Conservation (phyloP, 1,284 basidiomycete species). For the Naganishia albida region DNA sequence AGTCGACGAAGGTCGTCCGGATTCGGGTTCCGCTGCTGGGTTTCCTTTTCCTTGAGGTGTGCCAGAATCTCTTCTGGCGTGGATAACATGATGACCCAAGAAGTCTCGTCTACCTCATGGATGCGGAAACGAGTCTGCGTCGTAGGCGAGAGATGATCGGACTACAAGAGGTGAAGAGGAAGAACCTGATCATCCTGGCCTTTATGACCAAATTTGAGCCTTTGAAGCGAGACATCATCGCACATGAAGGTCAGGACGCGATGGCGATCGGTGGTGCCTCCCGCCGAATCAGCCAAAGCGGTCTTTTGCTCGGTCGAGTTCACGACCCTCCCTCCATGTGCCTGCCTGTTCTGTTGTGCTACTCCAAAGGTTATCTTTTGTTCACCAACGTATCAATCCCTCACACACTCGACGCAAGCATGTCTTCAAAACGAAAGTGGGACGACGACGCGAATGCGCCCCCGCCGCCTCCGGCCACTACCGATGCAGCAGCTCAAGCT, state of each 20-base stretch:
- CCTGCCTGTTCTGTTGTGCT: background rate
- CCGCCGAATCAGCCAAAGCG: background rate
- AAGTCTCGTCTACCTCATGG: background rate
- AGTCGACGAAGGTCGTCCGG: slow-evolving; percentile 18
- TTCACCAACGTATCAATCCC: no score
- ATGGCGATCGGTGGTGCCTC: slow-evolving; percentile 15
- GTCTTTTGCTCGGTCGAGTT: slow-evolving; percentile 13
- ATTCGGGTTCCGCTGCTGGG: slow-evolving; percentile 16
- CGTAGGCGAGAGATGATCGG: no score
- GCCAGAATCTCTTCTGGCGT: slow-evolving; percentile 15
- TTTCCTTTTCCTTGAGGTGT: slow-evolving; percentile 22
- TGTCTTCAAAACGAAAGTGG: slow-evolving; percentile 65
- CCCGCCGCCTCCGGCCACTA: slow-evolving; percentile 58
- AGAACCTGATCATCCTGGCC: background rate
- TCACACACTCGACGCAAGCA: background rate
- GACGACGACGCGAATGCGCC: slow-evolving; percentile 63
- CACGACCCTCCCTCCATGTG: no score
- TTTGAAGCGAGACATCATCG: slow-evolving; percentile 1
- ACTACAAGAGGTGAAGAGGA: no score
- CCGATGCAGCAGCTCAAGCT: slow-evolving; percentile 74
- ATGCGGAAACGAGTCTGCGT: no score
- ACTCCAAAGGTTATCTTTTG: background rate
- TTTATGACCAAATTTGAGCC: slow-evolving; percentile 3
- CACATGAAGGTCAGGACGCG: slow-evolving; percentile 12
- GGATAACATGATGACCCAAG: slow-evolving; percentile 4